These are phyloP conservation scores for Penicillium psychrosexuale DNA, from an alignment of 2,329 filamentous ascomycete species.

Conservation along the genomic window DNA sequence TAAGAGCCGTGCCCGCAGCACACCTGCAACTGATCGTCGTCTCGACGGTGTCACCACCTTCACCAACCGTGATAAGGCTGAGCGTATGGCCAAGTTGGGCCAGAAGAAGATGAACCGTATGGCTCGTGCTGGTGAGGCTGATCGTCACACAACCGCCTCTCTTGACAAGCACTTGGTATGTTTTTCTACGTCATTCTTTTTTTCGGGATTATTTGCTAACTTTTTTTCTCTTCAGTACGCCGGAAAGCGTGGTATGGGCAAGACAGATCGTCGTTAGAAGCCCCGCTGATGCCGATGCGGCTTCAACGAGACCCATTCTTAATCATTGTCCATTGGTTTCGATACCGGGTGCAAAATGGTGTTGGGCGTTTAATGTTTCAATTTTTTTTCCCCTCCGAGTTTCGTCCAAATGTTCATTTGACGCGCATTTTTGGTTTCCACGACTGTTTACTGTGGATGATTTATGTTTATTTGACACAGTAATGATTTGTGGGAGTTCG, in stretches of 20 bases:
- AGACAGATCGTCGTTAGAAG: slow-evolving; percentile 57
- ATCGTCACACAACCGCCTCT: slow-evolving; percentile 79
- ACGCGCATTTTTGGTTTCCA: slow-evolving; percentile 14
- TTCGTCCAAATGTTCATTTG: slow-evolving; percentile 18
- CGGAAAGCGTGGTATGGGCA: slow-evolving; percentile 92
- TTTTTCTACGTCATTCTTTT: slow-evolving; percentile 22
- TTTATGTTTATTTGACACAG: slow-evolving; percentile 8
- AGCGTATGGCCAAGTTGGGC: slow-evolving; percentile 79
- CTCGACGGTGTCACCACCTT: slow-evolving; percentile 62
- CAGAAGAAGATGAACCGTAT: slow-evolving; percentile 99
- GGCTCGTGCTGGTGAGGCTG: slow-evolving; percentile 93
- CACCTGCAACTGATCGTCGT: slow-evolving; percentile 49
- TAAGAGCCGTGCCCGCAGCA: slow-evolving; percentile 65
- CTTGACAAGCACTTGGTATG: slow-evolving; percentile 88
- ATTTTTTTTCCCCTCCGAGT: slow-evolving; percentile 4
- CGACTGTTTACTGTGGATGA: slow-evolving; percentile 16
- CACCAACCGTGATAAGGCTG: slow-evolving; percentile 69
- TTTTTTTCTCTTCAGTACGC: slow-evolving; percentile 57
- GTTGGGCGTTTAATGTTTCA: slow-evolving; percentile 24
- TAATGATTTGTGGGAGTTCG: slow-evolving; percentile 20
- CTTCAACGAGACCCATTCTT: slow-evolving; percentile 29
- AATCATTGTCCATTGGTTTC: slow-evolving; percentile 30
- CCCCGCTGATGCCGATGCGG: slow-evolving; percentile 18
- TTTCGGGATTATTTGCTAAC: slow-evolving; percentile 22
- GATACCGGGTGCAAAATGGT: slow-evolving; percentile 32